Base-by-base conservation (phyloP, 495 filamentous ascomycete genomes). In the Penicillium antarcticum region DNA sequence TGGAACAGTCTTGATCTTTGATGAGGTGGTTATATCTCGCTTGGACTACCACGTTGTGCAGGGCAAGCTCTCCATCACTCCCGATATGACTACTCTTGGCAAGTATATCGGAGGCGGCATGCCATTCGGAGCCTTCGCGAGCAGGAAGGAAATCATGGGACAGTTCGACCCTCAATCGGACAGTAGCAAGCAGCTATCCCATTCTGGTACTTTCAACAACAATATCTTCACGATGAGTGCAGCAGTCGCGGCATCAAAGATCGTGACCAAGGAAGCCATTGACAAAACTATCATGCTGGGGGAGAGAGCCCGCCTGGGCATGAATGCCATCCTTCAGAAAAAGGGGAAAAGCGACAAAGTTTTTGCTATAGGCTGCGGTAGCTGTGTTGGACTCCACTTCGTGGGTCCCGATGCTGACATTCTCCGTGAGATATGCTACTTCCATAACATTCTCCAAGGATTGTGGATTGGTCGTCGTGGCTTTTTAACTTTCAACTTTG, bases 151-250 rank as follows among this genome's bases (percentile, higher is more conserved):
- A 32, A 63, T 82, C 46, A 81, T 83, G 76, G 55, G 52, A 0
- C 66, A 81, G 38, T 83, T 77, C 60, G 78, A 81, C 49, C 51
- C 55, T n/a, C 34, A 37, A n/a, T 39, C n/a, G 13, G 26, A 1
- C 26, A 9, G 6, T 29, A 23, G 33, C 1, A 42, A 34, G 50
- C 33, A 41, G 12, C 44, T 73, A 11, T 23, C 37, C 7, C 85
- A 88, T 51, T 78, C 82, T 0, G 84, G 85, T 0, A 88, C 84
- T 0, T 88, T 85, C 57, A 86, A 88, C 45, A 88, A 87, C 54
- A 87, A 87, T 53, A 74, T 76, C 1, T 57, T 87, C 11, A 74
- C 75, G 1, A 85, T 86, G 80, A 68, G 65, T 23, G 80, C 73
- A 5, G 84, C 81, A 5, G 70, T 66, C 46, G 65, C 63, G 6